Evolutionary conservation across 2,329 filamentous ascomycete genomes (phyloP).

Genomic region (Monosporascus sp.): DNA sequence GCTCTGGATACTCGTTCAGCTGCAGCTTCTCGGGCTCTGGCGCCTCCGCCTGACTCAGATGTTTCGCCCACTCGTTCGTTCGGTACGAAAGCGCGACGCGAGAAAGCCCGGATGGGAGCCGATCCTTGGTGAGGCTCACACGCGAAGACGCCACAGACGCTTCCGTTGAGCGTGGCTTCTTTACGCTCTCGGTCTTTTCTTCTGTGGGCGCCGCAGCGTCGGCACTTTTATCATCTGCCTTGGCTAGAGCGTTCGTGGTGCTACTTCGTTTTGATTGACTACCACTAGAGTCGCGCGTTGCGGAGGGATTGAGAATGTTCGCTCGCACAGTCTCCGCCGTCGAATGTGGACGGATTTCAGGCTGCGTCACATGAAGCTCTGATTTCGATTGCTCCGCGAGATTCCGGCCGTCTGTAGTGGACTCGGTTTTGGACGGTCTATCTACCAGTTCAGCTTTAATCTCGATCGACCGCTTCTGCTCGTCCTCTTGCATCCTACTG

Average conservation of each 20-base stretch:
- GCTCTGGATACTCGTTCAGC: slow-evolving; percentile 35
- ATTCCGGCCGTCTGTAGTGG: slow-evolving; percentile 3
- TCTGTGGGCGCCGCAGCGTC: slow-evolving; percentile 10
- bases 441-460: slow-evolving; percentile 33
- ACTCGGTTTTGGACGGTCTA: slow-evolving; percentile 5
- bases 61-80: slow-evolving; percentile 95
- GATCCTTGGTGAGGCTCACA: slow-evolving; percentile 50
- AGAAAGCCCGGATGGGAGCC: slow-evolving; percentile 66
- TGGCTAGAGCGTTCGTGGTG: slow-evolving; percentile 9
- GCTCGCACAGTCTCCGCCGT: slow-evolving; percentile 23
- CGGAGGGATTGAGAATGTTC: slow-evolving; percentile 18
- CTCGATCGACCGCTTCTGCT: slow-evolving; percentile 28
- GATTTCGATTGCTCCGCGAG: slow-evolving; percentile 4
- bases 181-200: slow-evolving; percentile 13
- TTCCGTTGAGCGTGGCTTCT: slow-evolving; percentile 14
- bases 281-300: slow-evolving; percentile 9
- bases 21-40: slow-evolving; percentile 61
- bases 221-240: slow-evolving; percentile 11
- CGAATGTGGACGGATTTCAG: slow-evolving; percentile 14
- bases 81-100: slow-evolving; percentile 76
- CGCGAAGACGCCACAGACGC: slow-evolving; percentile 37
- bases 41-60: slow-evolving; percentile 69
- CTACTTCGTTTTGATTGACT: slow-evolving; percentile 16
- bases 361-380: not conserved
- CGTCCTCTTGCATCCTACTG: slow-evolving; percentile 16